Evolutionary conservation across 495 filamentous ascomycete genomes (phyloP), one percentile per base, ranked within the genome.

Genomic region (Daldinia childiae): DNA sequence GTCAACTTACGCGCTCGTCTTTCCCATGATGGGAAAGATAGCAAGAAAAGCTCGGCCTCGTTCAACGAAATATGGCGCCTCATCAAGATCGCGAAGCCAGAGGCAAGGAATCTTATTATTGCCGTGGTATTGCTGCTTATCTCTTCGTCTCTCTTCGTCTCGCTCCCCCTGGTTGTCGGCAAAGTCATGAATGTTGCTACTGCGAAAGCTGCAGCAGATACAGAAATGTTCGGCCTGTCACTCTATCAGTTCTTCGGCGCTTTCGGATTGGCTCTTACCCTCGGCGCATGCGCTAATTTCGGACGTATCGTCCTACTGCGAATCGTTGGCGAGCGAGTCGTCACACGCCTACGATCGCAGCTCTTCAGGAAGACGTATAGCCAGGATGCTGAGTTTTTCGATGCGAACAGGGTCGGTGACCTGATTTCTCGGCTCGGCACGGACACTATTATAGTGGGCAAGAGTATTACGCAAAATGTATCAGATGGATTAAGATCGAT

Each of bases 321-420:
- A n/a, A 95, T 98, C 66, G 92, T 98, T 41, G 95, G 95, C 58
- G 95, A 99, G 79, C 87, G 96, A 32, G 93, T 98, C 55, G 96
- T 99, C 29, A 89, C 95, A 15, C 87, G 94, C 70, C 85, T 98
- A 66, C 89, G 95, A 43, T 95, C 94, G 9, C 90, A 92, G 78
- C 89, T 99, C 21, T 99, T 95, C 82, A 87, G 92, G 58, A 87
- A 91, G 74, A 98, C 95, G 0, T 95, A 96, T 66, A 82, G 93
- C 21, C 95, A 99, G 76, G 93, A 99, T 79, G 96, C 96, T 64
- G 95, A 99, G 76, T 99, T 99, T 83, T 99, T 98, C 77, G 95
- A 99, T 77, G 95, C 95, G 39, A 99, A 99, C 81, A 87, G 96
- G 19, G 93, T 97, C 39, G 95, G 95, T 70, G 95, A 99, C 77